A percentile compares a stretch with the other conserved stretches of the same genome.
phyloP scores from a whole-genome alignment of 345 rosid genomes.

The Trapa incisa region DNA sequence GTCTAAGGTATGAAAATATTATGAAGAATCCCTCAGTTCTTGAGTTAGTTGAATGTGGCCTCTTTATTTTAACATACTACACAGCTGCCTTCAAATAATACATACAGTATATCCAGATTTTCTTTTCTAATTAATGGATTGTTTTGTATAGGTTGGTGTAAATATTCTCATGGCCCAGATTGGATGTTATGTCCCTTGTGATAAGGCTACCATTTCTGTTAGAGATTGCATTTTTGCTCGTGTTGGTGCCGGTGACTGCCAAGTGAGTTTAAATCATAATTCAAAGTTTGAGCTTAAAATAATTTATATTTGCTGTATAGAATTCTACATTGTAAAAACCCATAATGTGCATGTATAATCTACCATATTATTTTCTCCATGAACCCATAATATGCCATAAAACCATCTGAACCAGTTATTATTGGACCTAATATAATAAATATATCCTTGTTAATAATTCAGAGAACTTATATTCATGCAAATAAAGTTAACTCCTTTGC shows the following conservation, averaged over 20 bases:
- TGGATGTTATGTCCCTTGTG: conserved; percentile 93
- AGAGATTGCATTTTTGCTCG: conserved; percentile 98
- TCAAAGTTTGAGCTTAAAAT: background rate
- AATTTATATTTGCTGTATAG: background rate
- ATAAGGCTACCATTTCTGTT: conserved; percentile 72
- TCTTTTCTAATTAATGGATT: background rate
- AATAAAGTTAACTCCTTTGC: background rate
- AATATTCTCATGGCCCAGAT: conserved; percentile 96
- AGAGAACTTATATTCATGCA: background rate
- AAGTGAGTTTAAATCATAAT: conserved; percentile 42
- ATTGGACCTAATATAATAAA: background rate
- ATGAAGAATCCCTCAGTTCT: background rate
- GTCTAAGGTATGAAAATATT: background rate
- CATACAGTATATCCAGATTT: background rate
- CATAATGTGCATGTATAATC: too few relatives aligned
- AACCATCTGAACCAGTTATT: too few relatives aligned
- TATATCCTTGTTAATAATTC: background rate
- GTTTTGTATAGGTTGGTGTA: conserved; percentile 59
- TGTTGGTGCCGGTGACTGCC: conserved; percentile 99
- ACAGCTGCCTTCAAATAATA: background rate
- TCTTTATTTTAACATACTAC: conserved; percentile 1
- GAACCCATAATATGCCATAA: background rate
- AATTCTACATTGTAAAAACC: too few relatives aligned
- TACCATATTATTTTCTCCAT: background rate
- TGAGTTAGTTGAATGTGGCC: background rate